phyloP scores from a whole-genome alignment of 768 basidiomycete species.

The Guyanaporus albipodus region DNA sequence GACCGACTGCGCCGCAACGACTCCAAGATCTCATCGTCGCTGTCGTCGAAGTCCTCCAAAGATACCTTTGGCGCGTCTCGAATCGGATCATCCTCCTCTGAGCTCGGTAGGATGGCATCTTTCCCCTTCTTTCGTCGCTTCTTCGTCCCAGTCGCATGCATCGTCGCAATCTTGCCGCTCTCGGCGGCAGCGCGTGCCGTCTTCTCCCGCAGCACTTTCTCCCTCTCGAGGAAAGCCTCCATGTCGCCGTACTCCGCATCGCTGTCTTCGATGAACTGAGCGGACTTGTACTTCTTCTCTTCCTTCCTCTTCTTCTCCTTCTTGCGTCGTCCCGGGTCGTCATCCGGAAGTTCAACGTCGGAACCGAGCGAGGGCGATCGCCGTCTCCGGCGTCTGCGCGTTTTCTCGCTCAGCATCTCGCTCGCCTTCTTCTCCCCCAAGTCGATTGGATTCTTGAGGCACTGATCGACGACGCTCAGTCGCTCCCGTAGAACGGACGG shows the following conservation, averaged over 20 bases:
- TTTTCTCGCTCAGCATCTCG: slow-evolving; percentile 65
- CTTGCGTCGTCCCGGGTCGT: slow-evolving; percentile 35
- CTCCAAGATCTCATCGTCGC: slow-evolving; percentile 25
- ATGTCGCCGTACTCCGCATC: slow-evolving; percentile 81
- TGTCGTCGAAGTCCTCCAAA: slow-evolving; percentile 19
- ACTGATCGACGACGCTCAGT: slow-evolving; percentile 77
- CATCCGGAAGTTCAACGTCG: slow-evolving; percentile 36
- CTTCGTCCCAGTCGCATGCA: slow-evolving; percentile 49
- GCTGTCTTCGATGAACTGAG: slow-evolving; percentile 89
- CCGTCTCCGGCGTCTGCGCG: slow-evolving; percentile 47
- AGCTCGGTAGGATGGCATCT: slow-evolving; percentile 45
- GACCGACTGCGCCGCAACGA: slow-evolving; percentile 24
- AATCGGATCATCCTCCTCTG: slow-evolving; percentile 24
- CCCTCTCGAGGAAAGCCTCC: slow-evolving; percentile 76
- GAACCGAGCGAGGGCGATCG: slow-evolving; percentile 47
- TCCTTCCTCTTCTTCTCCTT: slow-evolving; percentile 58
- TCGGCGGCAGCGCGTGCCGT: slow-evolving; percentile 44
- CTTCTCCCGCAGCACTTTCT: slow-evolving; percentile 57
- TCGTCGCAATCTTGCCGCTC: slow-evolving; percentile 38
- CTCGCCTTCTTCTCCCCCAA: slow-evolving; percentile 73
- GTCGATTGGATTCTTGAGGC: slow-evolving; percentile 76
- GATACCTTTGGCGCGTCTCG: slow-evolving; percentile 11
- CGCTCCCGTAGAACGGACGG: slow-evolving; percentile 66
- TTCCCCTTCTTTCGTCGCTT: slow-evolving; percentile 49
- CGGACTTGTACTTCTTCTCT: slow-evolving; percentile 77